Percentiles rank a stretch among this genome's conserved stretches.
phyloP scores from a whole-genome alignment of 257 asterid species.

The Plantago elongata region DNA sequence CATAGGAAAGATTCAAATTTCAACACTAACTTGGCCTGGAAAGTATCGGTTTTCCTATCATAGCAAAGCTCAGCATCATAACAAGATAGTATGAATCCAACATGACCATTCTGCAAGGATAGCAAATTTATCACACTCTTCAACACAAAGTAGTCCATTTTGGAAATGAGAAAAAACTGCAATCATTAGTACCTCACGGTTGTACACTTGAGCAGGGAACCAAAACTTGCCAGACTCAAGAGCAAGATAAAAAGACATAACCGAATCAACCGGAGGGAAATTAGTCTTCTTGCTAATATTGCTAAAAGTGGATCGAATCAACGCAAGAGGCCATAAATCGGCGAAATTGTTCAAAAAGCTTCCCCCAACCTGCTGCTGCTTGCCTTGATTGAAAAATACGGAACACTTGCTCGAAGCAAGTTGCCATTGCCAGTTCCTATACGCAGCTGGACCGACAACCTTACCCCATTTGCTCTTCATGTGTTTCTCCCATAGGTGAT shows the following conservation, averaged over 20 bases:
- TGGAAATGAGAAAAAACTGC: constrained; percentile 8
- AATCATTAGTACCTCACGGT: constrained; percentile 60
- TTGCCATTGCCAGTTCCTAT: constrained; percentile 49
- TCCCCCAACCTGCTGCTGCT: constrained; percentile 21
- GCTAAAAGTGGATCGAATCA: constrained; percentile 39
- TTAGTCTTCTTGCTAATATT: constrained; percentile 24
- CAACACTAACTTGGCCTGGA: constrained; percentile 54
- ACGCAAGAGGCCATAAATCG: constrained; percentile 46
- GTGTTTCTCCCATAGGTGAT: constrained; percentile 65
- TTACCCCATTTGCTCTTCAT: constrained; percentile 65
- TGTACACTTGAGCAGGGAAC: constrained; percentile 91
- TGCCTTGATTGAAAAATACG: constrained; percentile 40
- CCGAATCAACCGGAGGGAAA: constrained; percentile 53
- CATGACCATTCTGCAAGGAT: constrained; percentile 60
- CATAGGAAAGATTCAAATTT: constrained; percentile 8
- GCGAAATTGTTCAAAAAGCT: constrained; percentile 25
- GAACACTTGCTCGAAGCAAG: constrained; percentile 46
- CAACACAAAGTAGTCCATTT: not conserved
- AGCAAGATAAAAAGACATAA: constrained; percentile 70
- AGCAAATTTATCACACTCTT: constrained; percentile 17
- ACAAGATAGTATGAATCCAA: constrained; percentile 66
- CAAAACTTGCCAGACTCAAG: constrained; percentile 75
- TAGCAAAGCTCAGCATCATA: constrained; percentile 73
- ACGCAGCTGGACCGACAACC: constrained; percentile 50
- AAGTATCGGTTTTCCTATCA: constrained; percentile 44